Evolutionary conservation across 2,329 filamentous ascomycete species (phyloP), one percentile per base, ranked within the genome.

Genomic region (Periglandula ipomoeae): DNA sequence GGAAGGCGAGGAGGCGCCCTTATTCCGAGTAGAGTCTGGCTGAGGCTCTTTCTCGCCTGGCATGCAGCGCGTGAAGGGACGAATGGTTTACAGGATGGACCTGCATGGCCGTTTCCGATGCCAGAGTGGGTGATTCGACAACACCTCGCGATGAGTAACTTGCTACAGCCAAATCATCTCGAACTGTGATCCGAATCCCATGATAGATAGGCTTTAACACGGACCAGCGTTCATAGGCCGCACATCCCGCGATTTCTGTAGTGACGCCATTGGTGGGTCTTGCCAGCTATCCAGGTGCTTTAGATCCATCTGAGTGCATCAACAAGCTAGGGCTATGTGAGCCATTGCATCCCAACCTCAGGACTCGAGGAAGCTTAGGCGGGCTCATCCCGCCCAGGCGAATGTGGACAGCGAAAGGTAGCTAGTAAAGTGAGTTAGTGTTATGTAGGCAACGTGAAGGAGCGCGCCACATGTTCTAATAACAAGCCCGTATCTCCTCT

Each of bases 231-330:
- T n/a, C n/a, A n/a, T n/a, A n/a, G n/a, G n/a, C n/a, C n/a, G 8
- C 32, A 15, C 24, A 19, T 20, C 26, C n/a, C 15, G n/a, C 41
- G 10, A 23, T 11, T 11, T 22, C 17, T 26, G n/a, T n/a, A 26
- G 35, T 48, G 49, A 51, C 49, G 49, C 37, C 46, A 51, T 48
- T 32, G 35, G 46, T 51, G 49, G 49, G 37, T 23, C 41, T 32
- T 10, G 13, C 26, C 22, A 15, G 35, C 46, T 48, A 48, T 48
- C 42, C 41, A 46, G 49, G 44, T 47, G 30, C 22, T 39, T 26
- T 13, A 27, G 34, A 44, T 44, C 40, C 48, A 46, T 37, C 22
- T 17, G 11, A 43, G 22, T 39, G 19, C 42, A 34, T 30, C 23
- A 32, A 34, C 20, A 37, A 37, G 24, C 32, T 34, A 17, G 41